A percentile compares a stretch with the other conserved stretches of the same genome.
Evolutionary conservation across 345 rosid species (phyloP).

Genomic region (Hibiscus trionum): DNA sequence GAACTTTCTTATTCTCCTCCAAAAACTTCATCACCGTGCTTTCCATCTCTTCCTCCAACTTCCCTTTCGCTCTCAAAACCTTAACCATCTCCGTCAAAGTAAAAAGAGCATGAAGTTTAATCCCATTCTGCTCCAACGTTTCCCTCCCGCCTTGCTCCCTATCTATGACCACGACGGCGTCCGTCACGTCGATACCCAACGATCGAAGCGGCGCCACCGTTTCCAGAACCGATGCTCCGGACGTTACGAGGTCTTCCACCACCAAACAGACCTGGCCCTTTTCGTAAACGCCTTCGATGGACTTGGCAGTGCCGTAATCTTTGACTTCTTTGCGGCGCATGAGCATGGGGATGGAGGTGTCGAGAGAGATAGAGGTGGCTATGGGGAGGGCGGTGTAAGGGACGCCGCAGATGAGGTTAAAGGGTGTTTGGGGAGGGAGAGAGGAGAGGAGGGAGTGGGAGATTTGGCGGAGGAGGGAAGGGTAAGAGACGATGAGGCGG

Average conservation of each 20-base stretch:
- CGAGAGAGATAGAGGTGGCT: constrained; percentile 70
- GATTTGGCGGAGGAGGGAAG: constrained; percentile 68
- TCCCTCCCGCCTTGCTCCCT: constrained; percentile 94
- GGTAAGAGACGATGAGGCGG: constrained; percentile 80
- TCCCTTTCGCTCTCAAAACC: constrained; percentile 76
- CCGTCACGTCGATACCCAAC: constrained; percentile 67
- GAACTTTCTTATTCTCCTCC: constrained; percentile 70
- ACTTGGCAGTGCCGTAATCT: constrained; percentile 80
- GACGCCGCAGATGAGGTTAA: constrained; percentile 76
- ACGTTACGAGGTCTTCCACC: constrained; percentile 86
- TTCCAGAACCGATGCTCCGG: constrained; percentile 86
- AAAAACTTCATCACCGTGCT: constrained; percentile 50
- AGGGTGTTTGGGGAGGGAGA: constrained; percentile 46
- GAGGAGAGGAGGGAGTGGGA: constrained; percentile 62
- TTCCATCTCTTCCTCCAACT: constrained; percentile 57
- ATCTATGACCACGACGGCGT: constrained; percentile 88
- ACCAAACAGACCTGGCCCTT: constrained; percentile 52
- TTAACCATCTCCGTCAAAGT: constrained; percentile 77
- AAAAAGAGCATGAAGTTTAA: constrained; percentile 64
- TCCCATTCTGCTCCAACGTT: constrained; percentile 67
- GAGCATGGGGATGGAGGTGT: constrained; percentile 66
- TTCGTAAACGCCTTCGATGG: constrained; percentile 67
- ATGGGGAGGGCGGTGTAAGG: constrained; percentile 97
- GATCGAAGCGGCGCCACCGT: constrained; percentile 75
- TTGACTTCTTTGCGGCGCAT: constrained; percentile 94